These are phyloP conservation scores for Penicillium soppii DNA, from an alignment of 495 filamentous ascomycete genomes.

Conservation along the genomic window DNA sequence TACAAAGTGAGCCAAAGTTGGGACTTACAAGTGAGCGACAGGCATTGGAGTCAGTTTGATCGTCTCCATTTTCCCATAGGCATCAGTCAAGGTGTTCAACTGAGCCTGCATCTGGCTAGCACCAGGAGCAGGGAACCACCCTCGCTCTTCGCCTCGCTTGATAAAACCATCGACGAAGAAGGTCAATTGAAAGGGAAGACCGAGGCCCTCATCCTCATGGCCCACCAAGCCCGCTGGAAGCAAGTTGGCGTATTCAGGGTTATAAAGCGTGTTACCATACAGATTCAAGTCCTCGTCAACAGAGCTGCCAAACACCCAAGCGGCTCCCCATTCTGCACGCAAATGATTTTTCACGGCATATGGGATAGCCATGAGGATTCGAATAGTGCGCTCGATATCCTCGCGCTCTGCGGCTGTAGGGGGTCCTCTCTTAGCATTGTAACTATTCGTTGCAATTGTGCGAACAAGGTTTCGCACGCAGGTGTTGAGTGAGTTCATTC, in stretches of 20 bases:
- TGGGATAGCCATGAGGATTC: conserved; percentile 68
- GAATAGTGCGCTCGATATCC: conserved; percentile 59
- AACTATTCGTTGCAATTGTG: conserved; percentile 50
- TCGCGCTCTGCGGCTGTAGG: conserved; percentile 44
- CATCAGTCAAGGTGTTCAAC: conserved; percentile 59
- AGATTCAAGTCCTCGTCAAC: conserved; percentile 44
- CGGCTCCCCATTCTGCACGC: conserved; percentile 68
- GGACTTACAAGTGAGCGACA: conserved; percentile 64
- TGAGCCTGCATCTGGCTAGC: conserved; percentile 62
- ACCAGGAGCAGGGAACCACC: conserved; percentile 62
- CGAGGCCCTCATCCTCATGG: conserved; percentile 63
- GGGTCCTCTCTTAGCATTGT: conserved; percentile 26
- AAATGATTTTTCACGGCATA: conserved; percentile 76
- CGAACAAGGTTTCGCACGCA: conserved; percentile 63
- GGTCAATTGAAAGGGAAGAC: conserved; percentile 63
- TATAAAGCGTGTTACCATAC: conserved; percentile 47
- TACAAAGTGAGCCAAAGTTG: background rate
- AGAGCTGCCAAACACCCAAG: conserved; percentile 35
- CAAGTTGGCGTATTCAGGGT: conserved; percentile 59
- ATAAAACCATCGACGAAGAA: conserved; percentile 71
- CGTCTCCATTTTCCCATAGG: conserved; percentile 73
- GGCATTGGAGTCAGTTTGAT: conserved; percentile 71
- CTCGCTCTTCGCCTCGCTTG: conserved; percentile 55
- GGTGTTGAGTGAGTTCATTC: conserved; percentile 57
- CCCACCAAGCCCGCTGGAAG: conserved; percentile 59